Evolutionary conservation across 805 yeast genomes (phyloP), one percentile per base, ranked within the genome.

Genomic region (Jamesozyma jinghongensis): DNA sequence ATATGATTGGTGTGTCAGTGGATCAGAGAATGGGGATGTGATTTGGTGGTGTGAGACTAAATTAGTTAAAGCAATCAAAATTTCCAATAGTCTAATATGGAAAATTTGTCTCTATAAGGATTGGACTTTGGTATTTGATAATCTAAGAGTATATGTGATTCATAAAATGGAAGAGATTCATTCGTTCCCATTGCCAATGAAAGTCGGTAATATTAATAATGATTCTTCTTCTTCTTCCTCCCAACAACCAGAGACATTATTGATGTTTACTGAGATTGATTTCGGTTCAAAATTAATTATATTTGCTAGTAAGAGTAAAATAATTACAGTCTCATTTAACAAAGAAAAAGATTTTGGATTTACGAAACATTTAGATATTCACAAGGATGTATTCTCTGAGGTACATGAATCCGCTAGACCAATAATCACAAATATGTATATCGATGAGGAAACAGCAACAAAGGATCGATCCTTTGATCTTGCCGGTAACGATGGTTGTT

Each of bases 401-500:
- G 54, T 25, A 35, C 12, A 33, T 17, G 22, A 14, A 12, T 10
- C 25, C 7, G 22, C 42, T 18, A 50, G 47, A 19, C 27, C 36
- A 2, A 36, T 37, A 4, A 52, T 56, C 8, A 41, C 49, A 17
- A 50, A 53, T 20, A 26, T 53, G 4, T 52, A 47, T 11, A 49
- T 60, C 8, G 66, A 62, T 43, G 56, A 53, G 19, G 41, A 45
- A 3, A 59, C 65, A 10, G 36, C 61, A 12, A 40, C 46, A 34
- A 51, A 46, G 31, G 49, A 52, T 19, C 63, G 52, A 40, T 46
- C 57, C 43, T 19, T 45, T 4, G 41, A 41, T 16, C 38, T 56
- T 12, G 56, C 63, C 2, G 66, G 66, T 10, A 54, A 52, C 6
- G 65, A 59, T 45, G 65, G 65, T 25, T 62, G 66, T 40, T 57